Base-by-base conservation (phyloP, 495 filamentous ascomycete genomes). In the Talaromyces liani region DNA sequence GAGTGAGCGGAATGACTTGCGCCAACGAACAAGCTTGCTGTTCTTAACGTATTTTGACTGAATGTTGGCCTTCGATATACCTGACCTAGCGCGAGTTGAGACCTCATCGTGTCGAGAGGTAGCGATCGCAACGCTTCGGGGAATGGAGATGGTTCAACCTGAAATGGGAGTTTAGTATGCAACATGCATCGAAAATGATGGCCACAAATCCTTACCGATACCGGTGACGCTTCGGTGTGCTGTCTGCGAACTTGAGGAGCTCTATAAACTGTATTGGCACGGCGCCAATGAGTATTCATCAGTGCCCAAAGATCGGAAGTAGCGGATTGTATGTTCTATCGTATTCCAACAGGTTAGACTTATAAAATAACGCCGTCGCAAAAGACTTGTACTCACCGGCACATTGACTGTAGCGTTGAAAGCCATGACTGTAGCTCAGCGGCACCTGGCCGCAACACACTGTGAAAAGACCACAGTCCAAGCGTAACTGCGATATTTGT, bases 361-460 rank as follows among this genome's bases (percentile, higher is more conserved):
- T 4, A 8, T 16, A 9, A 12, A 47, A 16, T 0, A 6, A 22
- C 25, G 22, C 20, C 10, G 24, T 31, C 4, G 14, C 31, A 47
- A 6, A 18, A 1, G 20, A 34, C 7, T 49, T 10, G 25, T 67
- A 47, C 77, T 66, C 72, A 79, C 79, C 63, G 75, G 70, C 70
- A 75, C 71, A 56, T 70, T 70, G 54, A 75, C 70, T 57, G 78
- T 70, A 63, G 69, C 68, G 73, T 80, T 79, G 66, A 81, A 80
- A 68, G 77, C 79, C 81, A 83, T 83, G 70, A 64, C 73, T 73
- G 72, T 75, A 68, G 68, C 66, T 71, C 29, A 71, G 73, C 77
- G 76, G 78, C 77, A 57, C 77, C 70, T 55, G 76, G 78, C 78
- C 78, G 77, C 72, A 51, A 45, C 54, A 51, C 63, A 22, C 34